Base-by-base conservation (phyloP, 2,329 filamentous ascomycete genomes). In the Beauveria varroae region DNA sequence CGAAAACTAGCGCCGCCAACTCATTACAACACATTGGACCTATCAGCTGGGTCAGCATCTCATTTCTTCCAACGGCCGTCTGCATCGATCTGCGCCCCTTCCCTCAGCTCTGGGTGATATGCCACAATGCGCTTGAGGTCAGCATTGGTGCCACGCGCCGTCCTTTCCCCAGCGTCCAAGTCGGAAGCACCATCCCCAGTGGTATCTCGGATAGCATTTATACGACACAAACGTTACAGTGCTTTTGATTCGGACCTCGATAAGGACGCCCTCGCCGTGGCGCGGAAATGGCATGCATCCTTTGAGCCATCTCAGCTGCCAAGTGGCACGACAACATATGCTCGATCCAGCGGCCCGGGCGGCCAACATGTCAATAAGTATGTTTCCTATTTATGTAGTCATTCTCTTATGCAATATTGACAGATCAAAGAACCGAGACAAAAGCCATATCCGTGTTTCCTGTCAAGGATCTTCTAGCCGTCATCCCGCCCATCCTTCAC, bases 341-440 rank as follows among this genome's bases (percentile, higher is more conserved):
- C 83, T 2, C 76, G 83, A n/a, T 85, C 83, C 3, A 85, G 82
- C 65, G 83, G 83, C 0, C 83, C 83, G 2, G 83, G 83, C 14
- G 83, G 83, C 2, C 83, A 86, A 65, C 82, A 86, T 67, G 83
- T 86, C 37, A 86, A 86, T 68, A 86, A 86, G 83, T 86, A 67
- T 58, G 57, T 57, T n/a, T 30, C 16, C 12, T 20, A 5, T 10
- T 55, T 44, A 18, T 8, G 24, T 24, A 43, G 24, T n/a, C 16
- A 14, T 28, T 28, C 2, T 7, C 8, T 4, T 5, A n/a, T 28
- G 16, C 40, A 44, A 10, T 78, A 81, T 64, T 78, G 80, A 66
- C 78, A 80, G 8, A 22, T 7, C 5, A 65, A 37, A 86, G 83
- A 63, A 86, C 83, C 0, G 83, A 86, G 71, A 81, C 77, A 56